These are phyloP conservation scores for Carpinus viminea DNA, from an alignment of 306 rosid species.

Conservation along the genomic window DNA sequence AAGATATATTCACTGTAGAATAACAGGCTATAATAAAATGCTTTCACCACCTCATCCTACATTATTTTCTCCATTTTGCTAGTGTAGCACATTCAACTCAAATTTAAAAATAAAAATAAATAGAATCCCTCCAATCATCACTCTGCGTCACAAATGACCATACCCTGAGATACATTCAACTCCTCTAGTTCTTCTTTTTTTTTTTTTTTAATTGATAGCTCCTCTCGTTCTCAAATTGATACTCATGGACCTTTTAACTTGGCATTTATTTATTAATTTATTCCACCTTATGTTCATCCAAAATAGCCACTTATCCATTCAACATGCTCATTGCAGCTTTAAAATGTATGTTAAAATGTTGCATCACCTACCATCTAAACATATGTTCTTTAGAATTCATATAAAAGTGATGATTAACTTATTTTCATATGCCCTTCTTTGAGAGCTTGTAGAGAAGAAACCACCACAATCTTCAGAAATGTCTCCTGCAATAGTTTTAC, in stretches of 20 bases:
- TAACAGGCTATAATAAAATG: not conserved
- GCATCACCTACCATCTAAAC: not conserved
- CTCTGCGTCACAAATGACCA: not conserved
- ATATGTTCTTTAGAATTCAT: not conserved
- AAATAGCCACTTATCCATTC: not conserved
- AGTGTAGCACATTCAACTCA: not conserved
- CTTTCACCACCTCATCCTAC: not conserved
- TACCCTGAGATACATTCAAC: not conserved
- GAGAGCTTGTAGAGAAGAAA: not conserved
- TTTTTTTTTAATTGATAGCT: not conserved
- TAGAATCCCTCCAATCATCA: not conserved
- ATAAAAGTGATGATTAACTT: not conserved
- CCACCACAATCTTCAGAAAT: not conserved
- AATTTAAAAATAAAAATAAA: not conserved
- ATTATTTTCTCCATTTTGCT: not conserved
- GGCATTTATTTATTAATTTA: not conserved
- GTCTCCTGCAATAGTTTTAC: constrained; percentile 7
- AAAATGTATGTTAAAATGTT: not conserved
- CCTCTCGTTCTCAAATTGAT: not conserved
- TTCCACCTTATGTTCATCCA: not conserved
- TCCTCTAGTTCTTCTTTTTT: not conserved
- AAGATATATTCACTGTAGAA: not conserved
- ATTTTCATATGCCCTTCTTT: not conserved
- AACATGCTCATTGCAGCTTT: not conserved
- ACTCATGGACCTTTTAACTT: constrained; percentile 14